These are phyloP conservation scores for Boletellus sp. DNA, from an alignment of 1,284 basidiomycete genomes.

Conservation along the genomic window DNA sequence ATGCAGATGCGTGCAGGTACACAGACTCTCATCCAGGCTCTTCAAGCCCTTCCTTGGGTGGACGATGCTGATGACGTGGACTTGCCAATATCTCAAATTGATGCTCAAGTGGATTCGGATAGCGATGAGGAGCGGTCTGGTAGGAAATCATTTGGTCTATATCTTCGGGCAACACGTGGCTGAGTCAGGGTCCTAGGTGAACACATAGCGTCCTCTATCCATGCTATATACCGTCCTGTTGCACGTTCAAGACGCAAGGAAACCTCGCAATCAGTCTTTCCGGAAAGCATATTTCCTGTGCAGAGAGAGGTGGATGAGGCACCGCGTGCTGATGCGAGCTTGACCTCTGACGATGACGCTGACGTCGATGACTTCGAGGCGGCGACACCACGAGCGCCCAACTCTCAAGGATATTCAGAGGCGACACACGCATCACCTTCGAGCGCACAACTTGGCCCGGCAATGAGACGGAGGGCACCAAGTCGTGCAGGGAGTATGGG, in stretches of 20 bases:
- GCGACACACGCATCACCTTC: background rate
- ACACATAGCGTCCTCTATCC: slow-evolving; percentile 76
- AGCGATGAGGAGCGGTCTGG: slow-evolving; percentile 56
- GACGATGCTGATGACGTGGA: slow-evolving; percentile 67
- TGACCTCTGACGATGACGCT: slow-evolving; percentile 47
- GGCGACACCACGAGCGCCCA: slow-evolving; percentile 41
- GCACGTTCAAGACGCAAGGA: slow-evolving; percentile 57
- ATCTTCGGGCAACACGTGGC: background rate
- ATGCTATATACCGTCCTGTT: slow-evolving; percentile 80
- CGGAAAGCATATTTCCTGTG: slow-evolving; percentile 26
- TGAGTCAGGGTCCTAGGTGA: slow-evolving; percentile 11
- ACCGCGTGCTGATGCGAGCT: slow-evolving; percentile 31
- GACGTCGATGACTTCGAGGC: slow-evolving; percentile 55
- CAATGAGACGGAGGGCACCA: slow-evolving; percentile 23
- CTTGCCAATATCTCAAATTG: slow-evolving; percentile 45
- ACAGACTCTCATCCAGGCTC: slow-evolving; percentile 79
- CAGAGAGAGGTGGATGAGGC: slow-evolving; percentile 10
- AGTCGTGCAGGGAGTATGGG: slow-evolving; percentile 62
- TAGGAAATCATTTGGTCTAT: slow-evolving; percentile 20
- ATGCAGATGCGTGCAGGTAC: slow-evolving; percentile 76
- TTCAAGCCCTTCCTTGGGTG: slow-evolving; percentile 77
- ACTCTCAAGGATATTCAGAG: slow-evolving; percentile 27
- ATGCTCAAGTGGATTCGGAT: slow-evolving; percentile 45
- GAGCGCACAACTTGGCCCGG: slow-evolving; percentile 20
- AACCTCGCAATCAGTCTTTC: slow-evolving; percentile 27